These are phyloP conservation scores for Trichoderma orchidacearum DNA, from an alignment of 495 filamentous ascomycete genomes.

Conservation along the genomic window DNA sequence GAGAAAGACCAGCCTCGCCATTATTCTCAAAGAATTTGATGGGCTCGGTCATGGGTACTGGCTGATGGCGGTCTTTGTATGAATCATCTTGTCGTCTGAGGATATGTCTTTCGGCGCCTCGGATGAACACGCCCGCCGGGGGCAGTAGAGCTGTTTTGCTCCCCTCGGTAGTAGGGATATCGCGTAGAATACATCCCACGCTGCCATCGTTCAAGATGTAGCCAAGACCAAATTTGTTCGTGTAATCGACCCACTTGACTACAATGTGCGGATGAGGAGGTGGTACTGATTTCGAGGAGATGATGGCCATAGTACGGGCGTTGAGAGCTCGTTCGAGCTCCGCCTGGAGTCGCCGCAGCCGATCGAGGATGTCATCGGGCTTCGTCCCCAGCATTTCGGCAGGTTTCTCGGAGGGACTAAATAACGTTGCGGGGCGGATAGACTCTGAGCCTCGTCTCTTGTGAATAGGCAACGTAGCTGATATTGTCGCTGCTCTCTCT, in stretches of 20 bases:
- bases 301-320: conserved; percentile 33
- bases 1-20: conserved; percentile 48
- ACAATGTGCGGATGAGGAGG: conserved; percentile 41
- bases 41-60: conserved; percentile 47
- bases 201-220: conserved; percentile 78
- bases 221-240: conserved; percentile 76
- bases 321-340: conserved; percentile 46
- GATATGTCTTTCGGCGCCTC: conserved; percentile 46
- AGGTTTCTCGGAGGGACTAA: conserved; percentile 34
- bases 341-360: conserved; percentile 31
- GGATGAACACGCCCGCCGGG: conserved; percentile 55
- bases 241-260: conserved; percentile 92
- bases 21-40: conserved; percentile 73
- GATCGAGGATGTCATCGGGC: conserved; percentile 37
- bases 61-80: conserved; percentile 47
- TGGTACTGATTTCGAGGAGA: conserved; percentile 23
- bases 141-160: conserved; percentile 36
- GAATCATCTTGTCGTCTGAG: conserved; percentile 36
- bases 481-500: neutral
- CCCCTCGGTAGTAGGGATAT: conserved; percentile 30
- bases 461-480: neutral
- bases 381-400: conserved; percentile 31
- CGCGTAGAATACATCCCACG: conserved; percentile 66
- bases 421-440: conserved; percentile 16
- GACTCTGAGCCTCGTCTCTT: neutral